Base-by-base conservation (phyloP, 345 rosid genomes). In the Euphorbia lathyris region DNA sequence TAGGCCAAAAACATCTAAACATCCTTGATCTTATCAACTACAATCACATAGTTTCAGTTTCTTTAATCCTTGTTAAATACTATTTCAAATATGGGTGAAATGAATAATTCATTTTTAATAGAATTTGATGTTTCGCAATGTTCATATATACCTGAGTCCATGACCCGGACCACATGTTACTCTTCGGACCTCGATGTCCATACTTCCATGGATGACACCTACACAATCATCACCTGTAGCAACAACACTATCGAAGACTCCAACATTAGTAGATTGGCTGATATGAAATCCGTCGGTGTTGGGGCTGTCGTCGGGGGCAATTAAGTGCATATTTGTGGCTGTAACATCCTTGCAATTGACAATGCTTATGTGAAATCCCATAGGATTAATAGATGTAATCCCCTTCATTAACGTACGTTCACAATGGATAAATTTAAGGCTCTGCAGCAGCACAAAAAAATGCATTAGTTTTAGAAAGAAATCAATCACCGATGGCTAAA, bases 131-230 rank as follows among this genome's bases (percentile, higher is more conserved):
- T n/a, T n/a, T n/a, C n/a, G n/a, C n/a, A n/a, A n/a, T n/a, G n/a
- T n/a, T n/a, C n/a, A 40, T 40, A 40, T 4, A 9, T 74, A 89
- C 95, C 90, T 86, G 58, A 88, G 69, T 48, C 94, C 97, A 58
- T 92, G 96, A 36, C 97, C 97, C 0, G 96, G 93, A 63, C 96
- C 96, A 30, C 97, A 92, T 0, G 65, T 69, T 6, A 90, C 82
- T 58, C 75, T 82, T 36, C 75, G 77, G 51, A 92, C 66, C 26
- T 48, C 78, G 61, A 86, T 66, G 67, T 84, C 76, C 16, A 70
- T 83, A 75, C 77, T 72, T 12, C 97, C 93, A 36, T 84, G 93
- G n/a, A 85, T 85, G 61, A 88, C 78, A 38, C 88, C 87, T 9
- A 91, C 32, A 52, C 97, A 89, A 50, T 91, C 96, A 62, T 91